Evolutionary conservation across 2,329 filamentous ascomycete species (phyloP).

Genomic region (Huntiella abstrusa): DNA sequence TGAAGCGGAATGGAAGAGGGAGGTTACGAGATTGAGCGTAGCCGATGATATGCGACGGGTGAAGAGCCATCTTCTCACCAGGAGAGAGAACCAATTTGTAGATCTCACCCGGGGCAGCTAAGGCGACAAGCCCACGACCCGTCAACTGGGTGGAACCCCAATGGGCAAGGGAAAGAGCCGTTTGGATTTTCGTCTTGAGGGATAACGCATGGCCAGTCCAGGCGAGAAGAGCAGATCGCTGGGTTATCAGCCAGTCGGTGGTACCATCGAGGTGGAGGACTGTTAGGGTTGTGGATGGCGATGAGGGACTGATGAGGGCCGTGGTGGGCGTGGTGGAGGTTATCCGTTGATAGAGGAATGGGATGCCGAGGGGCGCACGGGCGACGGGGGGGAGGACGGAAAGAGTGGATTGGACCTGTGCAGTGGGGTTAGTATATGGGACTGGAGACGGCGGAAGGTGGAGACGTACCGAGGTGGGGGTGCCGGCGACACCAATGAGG

Average conservation of each 20-base stretch:
- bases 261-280: slow-evolving; percentile 82
- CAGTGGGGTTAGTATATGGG: background rate
- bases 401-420: slow-evolving; percentile 68
- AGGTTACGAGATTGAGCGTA: slow-evolving; percentile 60
- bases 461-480: slow-evolving; percentile 60
- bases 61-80: slow-evolving; percentile 78
- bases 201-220: slow-evolving; percentile 85
- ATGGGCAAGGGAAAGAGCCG: slow-evolving; percentile 56
- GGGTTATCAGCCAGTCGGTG: slow-evolving; percentile 84
- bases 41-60: slow-evolving; percentile 80
- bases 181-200: slow-evolving; percentile 57
- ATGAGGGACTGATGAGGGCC: slow-evolving; percentile 74
- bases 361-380: slow-evolving; percentile 64
- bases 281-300: slow-evolving; percentile 68
- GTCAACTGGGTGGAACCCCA: slow-evolving; percentile 86
- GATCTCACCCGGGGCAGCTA: slow-evolving; percentile 73
- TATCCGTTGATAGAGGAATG: slow-evolving; percentile 86
- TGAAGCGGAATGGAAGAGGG: slow-evolving; percentile 74
- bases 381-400: slow-evolving; percentile 70
- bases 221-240: slow-evolving; percentile 74
- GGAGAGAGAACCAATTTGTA: slow-evolving; percentile 67
- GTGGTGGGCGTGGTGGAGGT: slow-evolving; percentile 76
- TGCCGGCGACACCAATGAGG: slow-evolving; percentile 73
- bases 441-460: background rate
- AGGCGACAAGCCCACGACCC: slow-evolving; percentile 67